phyloP scores from a whole-genome alignment of 495 filamentous ascomycete genomes.

The Penicillium odoratum region DNA sequence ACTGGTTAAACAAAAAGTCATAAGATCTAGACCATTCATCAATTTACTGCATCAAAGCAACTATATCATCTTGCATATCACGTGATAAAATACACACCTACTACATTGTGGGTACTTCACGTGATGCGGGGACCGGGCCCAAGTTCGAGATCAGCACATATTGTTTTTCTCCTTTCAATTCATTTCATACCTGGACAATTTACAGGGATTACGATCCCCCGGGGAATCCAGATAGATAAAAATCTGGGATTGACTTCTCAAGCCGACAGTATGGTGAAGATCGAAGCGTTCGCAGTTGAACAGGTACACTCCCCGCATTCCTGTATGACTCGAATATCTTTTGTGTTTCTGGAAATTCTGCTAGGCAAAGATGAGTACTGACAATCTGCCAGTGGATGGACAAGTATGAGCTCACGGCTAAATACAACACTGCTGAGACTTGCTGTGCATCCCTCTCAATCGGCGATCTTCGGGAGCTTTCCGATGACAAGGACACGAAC shows the following conservation, averaged over 20 bases:
- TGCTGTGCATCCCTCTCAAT: slow-evolving; percentile 82
- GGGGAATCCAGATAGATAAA: background rate
- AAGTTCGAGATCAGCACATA: background rate
- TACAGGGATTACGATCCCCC: background rate
- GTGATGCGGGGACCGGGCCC: slow-evolving; percentile 2
- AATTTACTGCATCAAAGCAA: too few species aligned
- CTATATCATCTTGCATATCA: background rate
- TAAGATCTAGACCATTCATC: too few species aligned
- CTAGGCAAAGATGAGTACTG: background rate
- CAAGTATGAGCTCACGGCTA: slow-evolving; percentile 69
- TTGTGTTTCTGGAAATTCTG: background rate
- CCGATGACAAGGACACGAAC: slow-evolving; percentile 49
- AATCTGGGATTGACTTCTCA: background rate
- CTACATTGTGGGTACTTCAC: background rate
- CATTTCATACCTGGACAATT: background rate
- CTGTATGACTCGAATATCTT: slow-evolving; percentile 6
- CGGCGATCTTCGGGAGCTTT: slow-evolving; percentile 62
- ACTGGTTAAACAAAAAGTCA: too few species aligned
- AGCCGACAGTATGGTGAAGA: slow-evolving; percentile 11
- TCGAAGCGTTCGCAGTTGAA: slow-evolving; percentile 71
- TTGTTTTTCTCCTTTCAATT: background rate
- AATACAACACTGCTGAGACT: slow-evolving; percentile 85
- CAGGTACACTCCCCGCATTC: slow-evolving; percentile 48
- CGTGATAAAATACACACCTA: background rate
- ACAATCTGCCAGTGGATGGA: slow-evolving; percentile 78